Base-by-base conservation (phyloP, 148 eudicot species). In the Persicaria maculosa region DNA sequence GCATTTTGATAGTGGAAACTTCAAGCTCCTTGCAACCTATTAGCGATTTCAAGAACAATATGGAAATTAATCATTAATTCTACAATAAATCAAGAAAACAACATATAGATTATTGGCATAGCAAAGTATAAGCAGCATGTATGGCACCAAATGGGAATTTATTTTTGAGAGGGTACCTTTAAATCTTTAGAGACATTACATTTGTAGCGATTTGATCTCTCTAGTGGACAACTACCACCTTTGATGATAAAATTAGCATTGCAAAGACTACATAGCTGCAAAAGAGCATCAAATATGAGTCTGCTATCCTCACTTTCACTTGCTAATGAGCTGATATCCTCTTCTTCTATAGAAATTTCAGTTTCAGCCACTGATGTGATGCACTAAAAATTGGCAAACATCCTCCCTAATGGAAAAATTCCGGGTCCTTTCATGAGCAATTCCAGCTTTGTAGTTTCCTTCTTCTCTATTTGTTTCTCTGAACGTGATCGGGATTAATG, bases 241-340 rank as follows among this genome's bases (percentile, higher is more conserved):
- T 92, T 90, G 83, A 83, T 85, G 76, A 95, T 87, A 74, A 95
- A 92, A 83, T 90, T 95, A 65, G 97, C 96, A 88, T 85, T 95
- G 76, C 98, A 92, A 36, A 95, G 91, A 80, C 97, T 95, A 44
- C 97, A 95, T 74, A 95, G 79, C 84, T 95, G 97, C 86, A 95
- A 83, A 48, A 95, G 97, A 78, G 90, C 90, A 75, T 90, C 88
- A 45, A 89, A 80, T 84, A 87, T 90, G 22, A 87, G 88, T 62
- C 82, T 86, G 75, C 62, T 75, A 74, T 87, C 83, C 47, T 73
- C 69, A 17, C 50, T 72, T 75, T 84, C 86, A 57, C 73, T 71
- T 50, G 31, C 85, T 58, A 68, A 16, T 0, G 77, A 79, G 55
- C 61, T 77, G 57, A 65, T 74, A 67, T 77, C 70, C 65, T 88